Evolutionary conservation across 2,329 filamentous ascomycete genomes (phyloP).

Genomic region (Diaporthe aspalathi): DNA sequence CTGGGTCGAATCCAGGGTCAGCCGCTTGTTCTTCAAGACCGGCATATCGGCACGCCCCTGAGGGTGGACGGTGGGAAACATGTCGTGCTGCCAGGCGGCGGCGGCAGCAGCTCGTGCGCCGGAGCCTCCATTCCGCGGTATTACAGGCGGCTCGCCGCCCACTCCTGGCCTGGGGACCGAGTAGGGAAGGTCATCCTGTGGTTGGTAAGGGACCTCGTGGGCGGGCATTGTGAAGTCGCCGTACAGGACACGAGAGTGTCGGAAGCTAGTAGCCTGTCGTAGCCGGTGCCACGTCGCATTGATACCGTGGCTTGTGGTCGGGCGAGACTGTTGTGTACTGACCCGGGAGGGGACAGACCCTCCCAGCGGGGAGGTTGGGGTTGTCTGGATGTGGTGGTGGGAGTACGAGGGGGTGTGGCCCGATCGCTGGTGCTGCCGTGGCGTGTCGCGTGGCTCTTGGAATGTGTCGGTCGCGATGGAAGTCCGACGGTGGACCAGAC

Average conservation of each 20-base stretch:
- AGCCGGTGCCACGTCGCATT: constrained; percentile 38
- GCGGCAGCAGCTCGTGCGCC: constrained; percentile 70
- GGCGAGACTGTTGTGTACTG: constrained; percentile 31
- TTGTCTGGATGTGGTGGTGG: constrained; percentile 37
- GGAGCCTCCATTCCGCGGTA: constrained; percentile 69
- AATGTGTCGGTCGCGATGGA: constrained; percentile 49
- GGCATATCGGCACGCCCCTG: constrained; percentile 24
- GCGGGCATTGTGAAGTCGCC: constrained; percentile 49
- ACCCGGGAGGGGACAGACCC: not conserved
- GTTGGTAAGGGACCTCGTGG: constrained; percentile 39
- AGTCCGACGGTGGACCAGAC: constrained; percentile 62
- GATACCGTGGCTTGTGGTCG: constrained; percentile 58
- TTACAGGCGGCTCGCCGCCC: constrained; percentile 67
- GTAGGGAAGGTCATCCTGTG: constrained; percentile 37
- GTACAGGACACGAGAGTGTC: constrained; percentile 59
- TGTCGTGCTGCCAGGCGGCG: constrained; percentile 69
- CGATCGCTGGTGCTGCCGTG: constrained; percentile 37
- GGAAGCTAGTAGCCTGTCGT: constrained; percentile 42
- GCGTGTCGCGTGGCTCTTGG: constrained; percentile 41
- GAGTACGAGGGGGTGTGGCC: constrained; percentile 36
- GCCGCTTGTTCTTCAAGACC: constrained; percentile 54
- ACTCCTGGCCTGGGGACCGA: constrained; percentile 59
- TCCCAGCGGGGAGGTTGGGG: constrained; percentile 37
- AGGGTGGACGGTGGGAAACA: constrained; percentile 41
- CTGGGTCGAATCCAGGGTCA: constrained; percentile 59